These are phyloP conservation scores for Fusarium anguioides DNA, from an alignment of 2,329 filamentous ascomycete genomes.

Conservation along the genomic window DNA sequence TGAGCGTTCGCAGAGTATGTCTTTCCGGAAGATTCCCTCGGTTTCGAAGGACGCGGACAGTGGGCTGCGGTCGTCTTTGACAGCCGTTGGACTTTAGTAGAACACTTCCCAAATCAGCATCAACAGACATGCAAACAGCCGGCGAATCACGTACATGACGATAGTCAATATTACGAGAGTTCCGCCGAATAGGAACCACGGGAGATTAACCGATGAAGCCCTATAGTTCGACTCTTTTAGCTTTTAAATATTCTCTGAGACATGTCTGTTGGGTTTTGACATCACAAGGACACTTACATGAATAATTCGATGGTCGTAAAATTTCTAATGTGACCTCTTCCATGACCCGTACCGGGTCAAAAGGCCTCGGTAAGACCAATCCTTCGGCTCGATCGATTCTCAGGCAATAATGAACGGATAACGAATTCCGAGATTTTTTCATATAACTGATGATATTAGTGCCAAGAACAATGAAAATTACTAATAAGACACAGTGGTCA, in stretches of 20 bases:
- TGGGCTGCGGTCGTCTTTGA: neutral
- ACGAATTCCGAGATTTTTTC: neutral
- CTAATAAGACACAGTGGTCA: neutral
- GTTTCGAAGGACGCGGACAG: neutral
- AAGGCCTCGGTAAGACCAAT: neutral
- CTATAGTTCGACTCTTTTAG: no score
- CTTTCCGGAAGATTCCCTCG: neutral
- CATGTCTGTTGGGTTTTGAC: neutral
- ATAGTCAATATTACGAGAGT: conserved; percentile 4
- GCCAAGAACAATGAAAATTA: fast-evolving
- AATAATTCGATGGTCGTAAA: neutral
- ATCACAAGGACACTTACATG: neutral
- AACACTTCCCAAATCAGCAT: neutral
- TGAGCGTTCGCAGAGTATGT: neutral
- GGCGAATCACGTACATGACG: neutral
- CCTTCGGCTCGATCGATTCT: neutral
- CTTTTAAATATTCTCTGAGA: no score
- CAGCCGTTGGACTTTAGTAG: neutral
- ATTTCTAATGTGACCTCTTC: neutral
- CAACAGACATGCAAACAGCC: neutral
- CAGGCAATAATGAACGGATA: neutral
- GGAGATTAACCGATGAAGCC: conserved; percentile 6
- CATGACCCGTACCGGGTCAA: neutral
- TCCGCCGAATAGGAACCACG: conserved; percentile 21
- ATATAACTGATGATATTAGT: neutral